Conservation (phyloP, 352 stramenopile genomes). For the Phytophthora ohioensis region DNA sequence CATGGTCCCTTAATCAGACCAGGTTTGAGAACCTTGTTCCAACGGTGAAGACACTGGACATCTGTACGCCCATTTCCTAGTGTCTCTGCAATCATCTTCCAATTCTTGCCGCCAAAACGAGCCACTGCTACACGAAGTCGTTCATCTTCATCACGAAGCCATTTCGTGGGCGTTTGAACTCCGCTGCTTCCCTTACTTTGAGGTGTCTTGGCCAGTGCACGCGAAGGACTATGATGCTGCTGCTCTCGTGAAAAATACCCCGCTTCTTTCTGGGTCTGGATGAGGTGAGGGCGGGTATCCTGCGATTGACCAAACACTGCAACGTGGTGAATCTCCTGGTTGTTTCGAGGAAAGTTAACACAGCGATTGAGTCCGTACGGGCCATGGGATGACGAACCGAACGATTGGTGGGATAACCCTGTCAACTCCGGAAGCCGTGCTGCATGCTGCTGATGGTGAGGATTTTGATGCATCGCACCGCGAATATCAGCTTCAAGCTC, state of each 20-base stretch:
- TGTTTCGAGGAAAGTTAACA: constrained; percentile 22
- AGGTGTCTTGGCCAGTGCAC: constrained; percentile 15
- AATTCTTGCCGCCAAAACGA: constrained; percentile 94
- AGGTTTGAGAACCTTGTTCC: constrained; percentile 94
- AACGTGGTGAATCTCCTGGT: constrained; percentile 30
- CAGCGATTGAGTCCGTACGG: constrained; percentile 27
- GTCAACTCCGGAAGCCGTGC: constrained; percentile 34
- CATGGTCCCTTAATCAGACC: constrained; percentile 90
- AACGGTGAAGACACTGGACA: constrained; percentile 96
- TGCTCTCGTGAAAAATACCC: constrained; percentile 85
- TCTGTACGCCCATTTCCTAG: constrained; percentile 91
- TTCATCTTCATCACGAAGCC: constrained; percentile 93
- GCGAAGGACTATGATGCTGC: constrained; percentile 84
- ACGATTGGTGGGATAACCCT: constrained; percentile 30
- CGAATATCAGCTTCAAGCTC: constrained; percentile 47
- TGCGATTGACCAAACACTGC: constrained; percentile 19
- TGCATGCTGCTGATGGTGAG: constrained; percentile 31
- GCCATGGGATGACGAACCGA: constrained; percentile 31
- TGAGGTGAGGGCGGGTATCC: constrained; percentile 10
- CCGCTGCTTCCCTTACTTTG: constrained; percentile 24
- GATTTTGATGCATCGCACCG: constrained; percentile 40
- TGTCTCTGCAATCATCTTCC: constrained; percentile 94
- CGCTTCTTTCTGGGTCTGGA: constrained; percentile 53
- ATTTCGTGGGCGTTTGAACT: constrained; percentile 61
- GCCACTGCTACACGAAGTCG: constrained; percentile 89